Conservation (phyloP, 176 grass and related monocot species). For the Poa pratensis region DNA sequence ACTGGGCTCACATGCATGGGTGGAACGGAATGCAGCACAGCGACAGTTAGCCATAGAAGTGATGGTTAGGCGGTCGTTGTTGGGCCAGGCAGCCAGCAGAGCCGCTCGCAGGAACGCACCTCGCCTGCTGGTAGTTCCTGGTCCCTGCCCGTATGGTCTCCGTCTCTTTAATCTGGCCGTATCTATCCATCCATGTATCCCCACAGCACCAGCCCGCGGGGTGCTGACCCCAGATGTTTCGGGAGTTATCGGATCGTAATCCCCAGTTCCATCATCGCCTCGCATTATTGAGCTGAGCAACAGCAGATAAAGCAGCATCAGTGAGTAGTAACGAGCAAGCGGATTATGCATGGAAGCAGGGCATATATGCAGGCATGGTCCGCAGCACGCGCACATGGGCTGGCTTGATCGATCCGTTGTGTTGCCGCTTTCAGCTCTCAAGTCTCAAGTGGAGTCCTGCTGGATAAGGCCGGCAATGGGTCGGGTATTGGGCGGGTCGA, state of each 20-base stretch:
- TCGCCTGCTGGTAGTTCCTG: slow-evolving; percentile 21
- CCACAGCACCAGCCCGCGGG: background rate
- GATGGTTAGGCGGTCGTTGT: slow-evolving; percentile 37
- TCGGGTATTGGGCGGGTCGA: too few relatives aligned
- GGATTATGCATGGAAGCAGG: background rate
- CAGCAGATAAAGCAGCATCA: background rate
- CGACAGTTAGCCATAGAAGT: background rate
- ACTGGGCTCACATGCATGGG: background rate
- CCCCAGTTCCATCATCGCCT: background rate
- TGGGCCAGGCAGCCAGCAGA: background rate
- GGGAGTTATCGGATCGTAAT: background rate
- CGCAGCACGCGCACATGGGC: slow-evolving; percentile 35
- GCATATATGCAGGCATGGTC: background rate
- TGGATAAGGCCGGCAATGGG: too few relatives aligned
- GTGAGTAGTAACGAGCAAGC: background rate
- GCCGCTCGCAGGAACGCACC: background rate
- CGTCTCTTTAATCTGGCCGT: background rate
- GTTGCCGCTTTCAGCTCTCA: slow-evolving; percentile 33
- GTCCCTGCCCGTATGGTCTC: background rate
- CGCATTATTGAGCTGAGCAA: background rate
- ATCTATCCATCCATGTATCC: background rate
- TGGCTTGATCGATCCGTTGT: background rate
- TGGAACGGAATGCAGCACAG: too few relatives aligned
- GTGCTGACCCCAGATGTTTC: background rate
- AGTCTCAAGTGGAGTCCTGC: background rate